Evolutionary conservation across 208 protist species (phyloP), one percentile per base, ranked within the genome.

Genomic region (Wallacemonas sp.): DNA sequence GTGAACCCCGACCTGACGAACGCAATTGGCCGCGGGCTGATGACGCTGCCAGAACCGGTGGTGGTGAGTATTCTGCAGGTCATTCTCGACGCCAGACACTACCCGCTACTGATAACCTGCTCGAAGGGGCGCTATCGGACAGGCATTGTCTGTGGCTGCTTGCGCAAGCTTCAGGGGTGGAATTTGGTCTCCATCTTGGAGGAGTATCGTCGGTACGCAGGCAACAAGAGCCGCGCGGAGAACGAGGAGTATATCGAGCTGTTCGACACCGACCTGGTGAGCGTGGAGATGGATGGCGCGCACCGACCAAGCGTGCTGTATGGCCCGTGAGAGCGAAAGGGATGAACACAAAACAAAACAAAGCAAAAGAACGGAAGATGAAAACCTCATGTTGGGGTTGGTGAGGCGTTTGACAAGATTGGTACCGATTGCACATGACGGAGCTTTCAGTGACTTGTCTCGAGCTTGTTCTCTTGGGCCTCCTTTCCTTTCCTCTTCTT

Each of bases 161-260:
- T 99, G 21, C 86, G 98, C 41, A 99, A 99, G 80, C 53, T 99
- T 27, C 97, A 99, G 66, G 56, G 94, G 2, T 99, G 98, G 98
- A 99, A 97, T 72, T 76, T 99, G n/a, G 97, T 98, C 3, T 94
- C 88, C 22, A 99, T 99, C 39, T 83, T 99, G 14, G 97, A 99
- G 74, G 98, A 99, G 80, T 99, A 99, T 75, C 79, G 98, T 24
- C 77, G 97, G 42, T 98, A 97, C 72, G 97, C 97, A 0, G 96
- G 96, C 2, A 84, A 89, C 53, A 91, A 88, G 69, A 97, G 92
- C 26, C 84, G 97, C 8, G 77, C 98, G 0, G 88, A 98, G 45
- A 98, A 99, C 75, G 98, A 99, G 78, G 98, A 99, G 82, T 99
- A 99, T 76, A 99, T 99, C 60, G 98, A 99, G 78, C 80, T 99